Percentiles rank a stretch among this genome's conserved stretches.
Evolutionary conservation across 495 filamentous ascomycete genomes (phyloP).

Genomic region (Glonium stellatum): DNA sequence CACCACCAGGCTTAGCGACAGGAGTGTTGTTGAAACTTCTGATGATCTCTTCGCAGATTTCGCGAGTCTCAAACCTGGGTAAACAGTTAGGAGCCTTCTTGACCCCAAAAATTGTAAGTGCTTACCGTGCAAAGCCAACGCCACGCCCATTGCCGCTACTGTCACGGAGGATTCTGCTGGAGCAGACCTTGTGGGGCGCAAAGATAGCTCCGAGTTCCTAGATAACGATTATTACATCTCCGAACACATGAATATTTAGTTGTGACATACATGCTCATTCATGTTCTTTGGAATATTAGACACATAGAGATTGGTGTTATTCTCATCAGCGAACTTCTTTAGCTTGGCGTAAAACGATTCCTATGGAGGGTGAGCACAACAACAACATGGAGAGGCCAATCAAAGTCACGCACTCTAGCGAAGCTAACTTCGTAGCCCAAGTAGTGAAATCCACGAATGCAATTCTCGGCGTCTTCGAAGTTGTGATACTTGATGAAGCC

Average conservation of each 20-base stretch:
- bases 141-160: conserved; percentile 84
- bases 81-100: too few species aligned
- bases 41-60: conserved; percentile 81
- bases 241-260: background rate
- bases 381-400: conserved; percentile 1
- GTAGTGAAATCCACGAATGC: conserved; percentile 91
- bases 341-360: conserved; percentile 95
- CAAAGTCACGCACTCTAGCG: conserved; percentile 56
- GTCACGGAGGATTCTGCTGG: conserved; percentile 88
- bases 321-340: conserved; percentile 78
- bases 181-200: conserved; percentile 73
- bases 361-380: conserved; percentile 38
- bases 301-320: conserved; percentile 91
- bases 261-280: conserved; percentile 68
- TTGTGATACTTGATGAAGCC: conserved; percentile 92
- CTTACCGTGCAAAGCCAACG: conserved; percentile 92
- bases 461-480: conserved; percentile 82
- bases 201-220: conserved; percentile 74
- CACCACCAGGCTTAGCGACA: conserved; percentile 52
- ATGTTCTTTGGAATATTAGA: conserved; percentile 88
- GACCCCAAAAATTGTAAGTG: conserved; percentile 7
- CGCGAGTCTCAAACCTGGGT: conserved; percentile 73
- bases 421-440: conserved; percentile 96
- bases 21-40: conserved; percentile 68
- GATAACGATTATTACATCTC: conserved; percentile 23